Conservation (phyloP, 1,284 basidiomycete genomes). For the Cryptococcus jaspeensis region DNA sequence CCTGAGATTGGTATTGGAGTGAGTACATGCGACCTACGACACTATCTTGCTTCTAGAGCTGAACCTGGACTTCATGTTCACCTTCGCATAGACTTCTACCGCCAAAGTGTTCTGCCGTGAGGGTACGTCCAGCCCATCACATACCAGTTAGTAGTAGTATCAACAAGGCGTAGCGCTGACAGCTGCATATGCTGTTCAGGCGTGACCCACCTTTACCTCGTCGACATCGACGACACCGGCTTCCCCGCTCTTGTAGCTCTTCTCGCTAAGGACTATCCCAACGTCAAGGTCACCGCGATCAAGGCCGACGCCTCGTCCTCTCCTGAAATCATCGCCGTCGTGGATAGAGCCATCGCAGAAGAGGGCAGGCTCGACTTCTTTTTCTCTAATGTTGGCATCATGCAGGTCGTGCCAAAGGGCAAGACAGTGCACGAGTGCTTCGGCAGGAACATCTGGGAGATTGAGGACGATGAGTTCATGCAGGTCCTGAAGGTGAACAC, state of each 20-base stretch:
- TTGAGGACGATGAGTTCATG: slow-evolving; percentile 65
- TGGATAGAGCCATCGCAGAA: too few species aligned
- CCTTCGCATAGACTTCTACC: not conserved
- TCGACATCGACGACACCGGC: slow-evolving; percentile 72
- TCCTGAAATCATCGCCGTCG: too few species aligned
- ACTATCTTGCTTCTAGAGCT: not conserved
- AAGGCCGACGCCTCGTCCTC: too few species aligned
- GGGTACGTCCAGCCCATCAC: slow-evolving; percentile 61
- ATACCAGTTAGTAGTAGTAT: too few species aligned
- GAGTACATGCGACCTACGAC: too few species aligned
- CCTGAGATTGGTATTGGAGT: slow-evolving; percentile 82
- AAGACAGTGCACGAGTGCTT: not conserved
- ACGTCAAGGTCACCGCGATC: not conserved
- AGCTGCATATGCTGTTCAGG: slow-evolving; percentile 57
- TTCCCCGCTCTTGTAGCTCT: slow-evolving; percentile 69
- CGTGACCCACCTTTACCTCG: slow-evolving; percentile 76
- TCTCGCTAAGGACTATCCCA: slow-evolving; percentile 66
- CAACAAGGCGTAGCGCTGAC: not conserved
- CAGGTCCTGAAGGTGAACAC: slow-evolving; percentile 76
- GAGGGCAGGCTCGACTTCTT: too few species aligned
- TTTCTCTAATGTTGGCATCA: too few species aligned
- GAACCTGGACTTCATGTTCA: too few species aligned
- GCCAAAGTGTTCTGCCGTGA: slow-evolving; percentile 65
- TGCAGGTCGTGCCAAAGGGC: not conserved
- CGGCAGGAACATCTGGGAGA: not conserved